Conservation (phyloP, 2,329 filamentous ascomycete species). For the Thelonectria discophora region DNA sequence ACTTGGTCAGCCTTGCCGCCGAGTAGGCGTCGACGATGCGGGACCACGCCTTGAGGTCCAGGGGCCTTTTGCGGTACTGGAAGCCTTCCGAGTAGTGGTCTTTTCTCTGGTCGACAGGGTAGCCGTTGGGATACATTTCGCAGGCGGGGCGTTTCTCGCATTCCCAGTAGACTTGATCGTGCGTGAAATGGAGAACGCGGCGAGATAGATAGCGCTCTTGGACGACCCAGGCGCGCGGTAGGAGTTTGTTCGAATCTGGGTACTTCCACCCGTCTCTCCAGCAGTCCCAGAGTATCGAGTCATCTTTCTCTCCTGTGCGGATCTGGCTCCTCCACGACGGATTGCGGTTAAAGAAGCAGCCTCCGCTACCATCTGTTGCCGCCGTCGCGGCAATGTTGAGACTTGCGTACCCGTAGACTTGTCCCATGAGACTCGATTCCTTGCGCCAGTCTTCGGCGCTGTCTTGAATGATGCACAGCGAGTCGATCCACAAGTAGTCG, state of each 20-base stretch:
- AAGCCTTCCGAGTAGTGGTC: not conserved
- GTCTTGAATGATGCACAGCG: not conserved
- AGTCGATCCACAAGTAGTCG: not conserved
- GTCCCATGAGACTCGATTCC: not conserved
- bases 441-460: not conserved
- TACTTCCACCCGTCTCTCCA: not conserved
- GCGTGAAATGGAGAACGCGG: not conserved
- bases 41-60: not conserved
- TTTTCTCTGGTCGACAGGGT: not conserved
- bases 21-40: not conserved
- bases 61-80: not conserved
- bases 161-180: not conserved
- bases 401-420: not conserved
- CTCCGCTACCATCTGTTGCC: not conserved
- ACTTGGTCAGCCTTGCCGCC: not conserved
- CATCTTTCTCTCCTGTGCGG: not conserved
- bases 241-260: not conserved
- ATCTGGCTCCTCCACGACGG: not conserved
- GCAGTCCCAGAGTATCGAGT: not conserved
- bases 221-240: not conserved
- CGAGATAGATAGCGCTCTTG: not conserved
- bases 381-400: not conserved
- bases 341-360: not conserved
- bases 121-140: not conserved
- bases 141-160: not conserved